These are phyloP conservation scores for Cutaneotrichosporon arboriforme DNA, from an alignment of 1,284 basidiomycete genomes.

Conservation along the genomic window DNA sequence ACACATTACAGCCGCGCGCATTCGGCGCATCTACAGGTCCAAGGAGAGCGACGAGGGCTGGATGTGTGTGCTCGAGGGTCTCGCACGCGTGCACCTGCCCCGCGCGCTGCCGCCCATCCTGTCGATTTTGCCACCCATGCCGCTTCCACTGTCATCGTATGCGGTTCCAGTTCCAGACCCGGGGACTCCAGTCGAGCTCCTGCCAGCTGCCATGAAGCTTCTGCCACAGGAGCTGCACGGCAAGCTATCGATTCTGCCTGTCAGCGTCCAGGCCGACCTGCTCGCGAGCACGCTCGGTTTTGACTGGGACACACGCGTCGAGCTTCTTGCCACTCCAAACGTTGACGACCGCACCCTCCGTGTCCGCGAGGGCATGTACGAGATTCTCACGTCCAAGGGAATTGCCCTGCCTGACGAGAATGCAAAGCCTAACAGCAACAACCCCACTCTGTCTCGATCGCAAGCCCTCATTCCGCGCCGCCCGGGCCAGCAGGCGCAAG, in stretches of 20 bases:
- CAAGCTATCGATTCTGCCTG: slow-evolving; percentile 28
- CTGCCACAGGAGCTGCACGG: slow-evolving; percentile 36
- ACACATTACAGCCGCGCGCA: slow-evolving; percentile 30
- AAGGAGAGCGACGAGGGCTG: slow-evolving; percentile 21
- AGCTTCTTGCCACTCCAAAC: slow-evolving; percentile 34
- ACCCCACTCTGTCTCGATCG: background rate
- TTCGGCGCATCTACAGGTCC: slow-evolving; percentile 31
- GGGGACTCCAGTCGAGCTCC: slow-evolving; percentile 20
- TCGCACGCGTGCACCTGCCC: slow-evolving; percentile 39
- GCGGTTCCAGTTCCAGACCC: slow-evolving; percentile 33
- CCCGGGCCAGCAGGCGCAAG: background rate
- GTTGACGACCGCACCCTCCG: slow-evolving; percentile 25
- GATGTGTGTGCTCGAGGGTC: slow-evolving; percentile 33
- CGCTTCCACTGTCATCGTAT: slow-evolving; percentile 29
- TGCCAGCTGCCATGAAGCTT: slow-evolving; percentile 28
- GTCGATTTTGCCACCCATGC: slow-evolving; percentile 36
- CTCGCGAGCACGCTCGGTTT: slow-evolving; percentile 35
- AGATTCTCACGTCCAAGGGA: slow-evolving; percentile 22
- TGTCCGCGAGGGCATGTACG: slow-evolving; percentile 28
- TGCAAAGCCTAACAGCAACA: background rate
- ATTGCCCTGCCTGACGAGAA: slow-evolving; percentile 15
- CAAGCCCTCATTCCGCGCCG: slow-evolving; percentile 6
- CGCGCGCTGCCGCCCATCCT: slow-evolving; percentile 39
- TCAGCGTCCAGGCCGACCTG: slow-evolving; percentile 34
- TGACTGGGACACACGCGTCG: slow-evolving; percentile 35